Percentiles rank a stretch among this genome's conserved stretches.
phyloP scores from a whole-genome alignment of 163 green algal genomes.

The Volvox carteri region DNA sequence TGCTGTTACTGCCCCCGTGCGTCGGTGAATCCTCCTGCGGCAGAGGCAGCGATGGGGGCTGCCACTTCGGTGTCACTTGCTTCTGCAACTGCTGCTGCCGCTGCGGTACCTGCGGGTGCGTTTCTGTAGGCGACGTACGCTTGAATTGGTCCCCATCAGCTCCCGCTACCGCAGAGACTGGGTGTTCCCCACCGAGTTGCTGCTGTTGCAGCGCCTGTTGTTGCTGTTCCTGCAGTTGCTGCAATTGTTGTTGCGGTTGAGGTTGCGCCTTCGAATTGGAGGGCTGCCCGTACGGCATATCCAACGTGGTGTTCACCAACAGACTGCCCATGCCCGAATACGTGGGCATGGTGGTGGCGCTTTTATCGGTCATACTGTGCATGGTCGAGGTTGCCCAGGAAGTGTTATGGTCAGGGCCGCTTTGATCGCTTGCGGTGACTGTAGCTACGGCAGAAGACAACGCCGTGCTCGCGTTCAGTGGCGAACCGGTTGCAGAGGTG shows the following conservation, averaged over 20 bases:
- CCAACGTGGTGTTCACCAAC: not conserved
- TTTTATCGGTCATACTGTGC: not conserved
- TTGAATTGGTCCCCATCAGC: not conserved
- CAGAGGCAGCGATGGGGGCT: not conserved
- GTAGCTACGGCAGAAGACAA: not conserved
- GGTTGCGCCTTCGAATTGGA: not conserved
- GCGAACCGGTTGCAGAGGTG: constrained; percentile 3
- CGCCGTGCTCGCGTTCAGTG: not conserved
- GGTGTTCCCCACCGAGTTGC: no score
- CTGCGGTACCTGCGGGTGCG: not conserved
- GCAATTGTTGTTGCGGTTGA: not conserved
- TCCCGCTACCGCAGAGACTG: no score
- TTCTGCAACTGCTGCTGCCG: not conserved
- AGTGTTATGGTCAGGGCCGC: not conserved
- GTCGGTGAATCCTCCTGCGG: not conserved
- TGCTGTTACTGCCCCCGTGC: not conserved
- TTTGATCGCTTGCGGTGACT: not conserved
- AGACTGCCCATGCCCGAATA: not conserved
- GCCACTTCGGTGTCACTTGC: not conserved
- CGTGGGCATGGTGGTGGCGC: not conserved
- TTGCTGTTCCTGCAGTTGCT: not conserved
- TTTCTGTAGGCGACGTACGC: not conserved
- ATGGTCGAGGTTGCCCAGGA: constrained; percentile 14
- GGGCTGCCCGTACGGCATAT: not conserved
- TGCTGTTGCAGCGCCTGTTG: not conserved